These are phyloP conservation scores for Penicillium silybi DNA, from an alignment of 495 filamentous ascomycete species.

Conservation along the genomic window DNA sequence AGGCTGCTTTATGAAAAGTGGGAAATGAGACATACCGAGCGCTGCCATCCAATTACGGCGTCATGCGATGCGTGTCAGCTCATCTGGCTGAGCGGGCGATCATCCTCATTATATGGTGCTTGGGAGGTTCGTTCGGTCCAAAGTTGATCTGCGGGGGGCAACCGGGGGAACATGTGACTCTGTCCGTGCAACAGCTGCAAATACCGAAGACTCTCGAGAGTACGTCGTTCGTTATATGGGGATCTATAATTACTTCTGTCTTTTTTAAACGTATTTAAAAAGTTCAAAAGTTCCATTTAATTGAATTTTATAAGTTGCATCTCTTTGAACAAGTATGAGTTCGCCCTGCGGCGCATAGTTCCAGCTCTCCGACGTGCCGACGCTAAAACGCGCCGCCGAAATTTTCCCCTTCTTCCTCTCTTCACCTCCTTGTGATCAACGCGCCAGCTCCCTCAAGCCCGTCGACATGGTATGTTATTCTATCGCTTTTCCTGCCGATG, in stretches of 20 bases:
- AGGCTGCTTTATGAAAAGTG: not conserved
- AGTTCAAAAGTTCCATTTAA: not conserved
- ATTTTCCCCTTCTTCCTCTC: slow-evolving; percentile 35
- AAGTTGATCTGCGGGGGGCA: slow-evolving; percentile 26
- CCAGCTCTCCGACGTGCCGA: slow-evolving; percentile 18
- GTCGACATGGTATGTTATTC: slow-evolving; percentile 28
- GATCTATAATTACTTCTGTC: not conserved
- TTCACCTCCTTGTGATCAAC: slow-evolving; percentile 28
- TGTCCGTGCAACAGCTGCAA: slow-evolving; percentile 7
- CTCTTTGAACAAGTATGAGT: not conserved
- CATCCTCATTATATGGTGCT: slow-evolving; percentile 10
- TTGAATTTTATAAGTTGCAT: not conserved
- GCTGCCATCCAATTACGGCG: slow-evolving; percentile 57
- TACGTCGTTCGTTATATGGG: not conserved
- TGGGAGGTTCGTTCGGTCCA: slow-evolving; percentile 16
- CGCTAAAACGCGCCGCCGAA: slow-evolving; percentile 35
- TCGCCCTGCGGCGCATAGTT: slow-evolving; percentile 7
- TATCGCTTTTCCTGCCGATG: not conserved
- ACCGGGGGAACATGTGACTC: slow-evolving; percentile 27
- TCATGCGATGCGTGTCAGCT: slow-evolving; percentile 27
- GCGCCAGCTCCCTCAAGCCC: slow-evolving; percentile 14
- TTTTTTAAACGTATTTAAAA: not conserved
- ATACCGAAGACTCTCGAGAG: not conserved
- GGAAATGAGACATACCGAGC: slow-evolving; percentile 48
- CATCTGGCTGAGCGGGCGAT: slow-evolving; percentile 17